These are phyloP conservation scores for Dactylonectria estremocensis DNA, from an alignment of 2,329 filamentous ascomycete genomes.

Conservation along the genomic window DNA sequence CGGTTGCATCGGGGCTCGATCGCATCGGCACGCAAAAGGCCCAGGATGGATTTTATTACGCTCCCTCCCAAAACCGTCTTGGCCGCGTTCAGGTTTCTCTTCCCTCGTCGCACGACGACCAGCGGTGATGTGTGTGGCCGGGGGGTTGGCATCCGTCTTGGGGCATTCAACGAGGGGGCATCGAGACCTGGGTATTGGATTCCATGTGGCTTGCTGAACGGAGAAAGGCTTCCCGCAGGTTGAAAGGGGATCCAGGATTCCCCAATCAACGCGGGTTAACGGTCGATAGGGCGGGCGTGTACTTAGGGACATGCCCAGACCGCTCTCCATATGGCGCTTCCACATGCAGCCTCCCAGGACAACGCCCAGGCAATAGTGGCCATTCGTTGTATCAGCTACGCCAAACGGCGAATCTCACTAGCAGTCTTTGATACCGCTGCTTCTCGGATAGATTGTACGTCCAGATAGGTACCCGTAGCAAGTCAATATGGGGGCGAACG, in stretches of 20 bases:
- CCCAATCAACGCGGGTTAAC: conserved; percentile 25
- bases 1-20: conserved; percentile 1
- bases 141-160: conserved; percentile 20
- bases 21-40: not conserved
- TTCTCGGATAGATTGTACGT: not conserved
- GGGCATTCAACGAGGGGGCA: not conserved
- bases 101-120: conserved; percentile 10
- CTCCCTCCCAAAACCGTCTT: no score
- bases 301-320: conserved; percentile 38
- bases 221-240: conserved; percentile 24
- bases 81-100: not conserved
- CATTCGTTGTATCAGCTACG: not conserved
- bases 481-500: conserved; percentile 28
- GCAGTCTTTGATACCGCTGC: not conserved
- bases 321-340: conserved; percentile 3
- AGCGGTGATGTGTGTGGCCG: conserved; percentile 12
- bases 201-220: conserved; percentile 4
- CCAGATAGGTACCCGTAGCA: conserved; percentile 10
- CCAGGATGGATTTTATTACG: not conserved
- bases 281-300: conserved; percentile 32
- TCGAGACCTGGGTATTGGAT: conserved; percentile 19
- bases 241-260: conserved; percentile 12
- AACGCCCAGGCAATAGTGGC: not conserved
- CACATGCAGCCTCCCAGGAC: conserved; percentile 2
- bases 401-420: not conserved